Evolutionary conservation across 352 stramenopile species (phyloP).

Genomic region (Globisporangium solare): DNA sequence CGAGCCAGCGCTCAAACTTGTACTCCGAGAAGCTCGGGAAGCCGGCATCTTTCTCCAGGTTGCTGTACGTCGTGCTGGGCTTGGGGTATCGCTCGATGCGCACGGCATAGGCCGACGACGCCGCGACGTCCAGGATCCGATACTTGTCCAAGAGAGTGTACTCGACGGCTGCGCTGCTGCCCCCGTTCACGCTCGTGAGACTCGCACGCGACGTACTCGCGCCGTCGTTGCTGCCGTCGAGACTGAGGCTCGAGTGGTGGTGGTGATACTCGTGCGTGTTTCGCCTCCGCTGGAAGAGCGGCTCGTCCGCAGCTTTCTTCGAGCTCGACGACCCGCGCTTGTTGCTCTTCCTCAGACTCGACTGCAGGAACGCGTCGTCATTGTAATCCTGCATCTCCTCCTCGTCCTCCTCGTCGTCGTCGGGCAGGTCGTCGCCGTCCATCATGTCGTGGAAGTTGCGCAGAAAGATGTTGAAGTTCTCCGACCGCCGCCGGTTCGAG

Average conservation of each 20-base stretch:
- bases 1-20: conserved; percentile 70
- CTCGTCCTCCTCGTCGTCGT: conserved; percentile 36
- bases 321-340: conserved; percentile 7
- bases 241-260: conserved; percentile 31
- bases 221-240: conserved; percentile 28
- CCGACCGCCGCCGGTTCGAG: conserved; percentile 43
- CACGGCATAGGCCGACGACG: conserved; percentile 69
- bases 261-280: conserved; percentile 25
- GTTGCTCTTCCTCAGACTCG: not conserved
- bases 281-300: conserved; percentile 51
- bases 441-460: conserved; percentile 74
- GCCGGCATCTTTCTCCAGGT: conserved; percentile 44
- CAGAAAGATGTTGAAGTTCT: conserved; percentile 85
- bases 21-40: conserved; percentile 69
- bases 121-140: conserved; percentile 59
- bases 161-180: conserved; percentile 22
- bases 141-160: conserved; percentile 71
- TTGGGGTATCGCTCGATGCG: conserved; percentile 80
- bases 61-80: conserved; percentile 60
- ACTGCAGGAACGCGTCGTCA: conserved; percentile 12
- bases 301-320: conserved; percentile 40
- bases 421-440: conserved; percentile 57
- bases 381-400: conserved; percentile 20
- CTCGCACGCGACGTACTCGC: conserved; percentile 27
- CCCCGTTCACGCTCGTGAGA: conserved; percentile 46